These are phyloP conservation scores for Yamadazyma epiphylla DNA, from an alignment of 1,139 yeast species.

Conservation along the genomic window DNA sequence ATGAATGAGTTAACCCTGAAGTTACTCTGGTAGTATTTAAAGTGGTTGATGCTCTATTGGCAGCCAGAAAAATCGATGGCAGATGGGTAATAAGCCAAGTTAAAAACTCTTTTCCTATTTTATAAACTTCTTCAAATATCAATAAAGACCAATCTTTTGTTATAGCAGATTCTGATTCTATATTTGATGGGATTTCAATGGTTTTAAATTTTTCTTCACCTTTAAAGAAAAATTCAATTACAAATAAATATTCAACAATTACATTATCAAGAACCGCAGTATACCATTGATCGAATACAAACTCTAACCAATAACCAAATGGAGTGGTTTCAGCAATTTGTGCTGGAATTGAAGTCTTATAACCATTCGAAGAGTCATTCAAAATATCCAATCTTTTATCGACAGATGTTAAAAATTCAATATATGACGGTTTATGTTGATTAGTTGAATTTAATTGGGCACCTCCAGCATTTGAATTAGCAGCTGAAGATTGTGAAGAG, in stretches of 20 bases:
- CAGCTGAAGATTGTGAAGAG: constrained; percentile 4
- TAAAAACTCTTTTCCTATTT: constrained; percentile 39
- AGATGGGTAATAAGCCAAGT: constrained; percentile 33
- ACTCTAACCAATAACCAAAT: constrained; percentile 65
- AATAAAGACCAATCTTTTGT: constrained; percentile 50
- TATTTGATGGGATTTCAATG: constrained; percentile 10
- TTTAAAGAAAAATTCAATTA: constrained; percentile 65
- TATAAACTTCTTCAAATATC: constrained; percentile 48
- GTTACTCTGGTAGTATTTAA: constrained; percentile 17
- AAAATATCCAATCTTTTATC: constrained; percentile 55
- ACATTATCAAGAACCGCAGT: constrained; percentile 74
- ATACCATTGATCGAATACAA: constrained; percentile 69
- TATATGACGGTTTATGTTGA: constrained; percentile 18
- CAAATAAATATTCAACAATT: constrained; percentile 71
- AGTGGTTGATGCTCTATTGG: constrained; percentile 16
- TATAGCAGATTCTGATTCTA: constrained; percentile 6
- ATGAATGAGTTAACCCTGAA: constrained; percentile 12
- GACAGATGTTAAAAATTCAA: constrained; percentile 53
- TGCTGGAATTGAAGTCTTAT: constrained; percentile 66
- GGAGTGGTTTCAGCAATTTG: constrained; percentile 82
- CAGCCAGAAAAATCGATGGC: constrained; percentile 18
- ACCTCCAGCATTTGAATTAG: constrained; percentile 3
- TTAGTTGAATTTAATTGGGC: constrained; percentile 1
- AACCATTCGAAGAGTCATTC: constrained; percentile 29
- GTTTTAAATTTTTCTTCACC: constrained; percentile 36